Percentiles rank a stretch among this genome's conserved stretches.
phyloP scores from a whole-genome alignment of 2,329 filamentous ascomycete genomes.

The Aureobasidium sp. region DNA sequence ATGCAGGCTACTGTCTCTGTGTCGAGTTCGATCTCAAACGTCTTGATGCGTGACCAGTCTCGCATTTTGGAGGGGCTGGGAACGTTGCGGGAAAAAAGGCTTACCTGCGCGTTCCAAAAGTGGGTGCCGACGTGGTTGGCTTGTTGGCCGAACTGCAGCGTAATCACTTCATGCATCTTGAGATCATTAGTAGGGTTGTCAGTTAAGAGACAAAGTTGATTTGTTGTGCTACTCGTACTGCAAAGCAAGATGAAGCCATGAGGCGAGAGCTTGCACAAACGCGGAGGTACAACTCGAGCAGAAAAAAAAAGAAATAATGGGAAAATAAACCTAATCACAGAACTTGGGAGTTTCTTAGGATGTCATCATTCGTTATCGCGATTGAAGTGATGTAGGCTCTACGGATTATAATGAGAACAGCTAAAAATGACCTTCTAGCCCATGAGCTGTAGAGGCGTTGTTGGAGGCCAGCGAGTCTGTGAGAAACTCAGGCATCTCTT shows the following conservation, averaged over 20 bases:
- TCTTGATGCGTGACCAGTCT: not conserved
- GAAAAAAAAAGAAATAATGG: not conserved
- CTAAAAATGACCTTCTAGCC: constrained; percentile 45
- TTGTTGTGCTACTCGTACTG: not conserved
- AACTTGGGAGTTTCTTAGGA: not conserved
- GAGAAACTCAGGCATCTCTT: constrained; percentile 95
- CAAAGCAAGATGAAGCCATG: not conserved
- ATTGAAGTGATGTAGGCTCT: not conserved
- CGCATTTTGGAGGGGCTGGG: not conserved
- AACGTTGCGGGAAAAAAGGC: not conserved
- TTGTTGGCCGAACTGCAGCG: constrained; percentile 83
- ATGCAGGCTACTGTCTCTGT: not conserved
- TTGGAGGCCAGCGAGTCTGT: constrained; percentile 90
- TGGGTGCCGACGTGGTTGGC: constrained; percentile 92
- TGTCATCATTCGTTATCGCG: not conserved
- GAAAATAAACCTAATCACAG: not conserved
- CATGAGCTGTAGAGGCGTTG: constrained; percentile 91
- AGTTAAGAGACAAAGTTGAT: not conserved
- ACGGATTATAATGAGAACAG: not conserved
- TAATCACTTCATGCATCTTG: constrained; percentile 87
- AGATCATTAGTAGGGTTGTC: not conserved
- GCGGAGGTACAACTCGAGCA: not conserved
- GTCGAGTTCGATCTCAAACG: not conserved
- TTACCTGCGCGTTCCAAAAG: constrained; percentile 92
- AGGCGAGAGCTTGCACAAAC: not conserved